Base-by-base conservation (phyloP, 75 land plant species). In the Pseudotsuga menziesii region DNA sequence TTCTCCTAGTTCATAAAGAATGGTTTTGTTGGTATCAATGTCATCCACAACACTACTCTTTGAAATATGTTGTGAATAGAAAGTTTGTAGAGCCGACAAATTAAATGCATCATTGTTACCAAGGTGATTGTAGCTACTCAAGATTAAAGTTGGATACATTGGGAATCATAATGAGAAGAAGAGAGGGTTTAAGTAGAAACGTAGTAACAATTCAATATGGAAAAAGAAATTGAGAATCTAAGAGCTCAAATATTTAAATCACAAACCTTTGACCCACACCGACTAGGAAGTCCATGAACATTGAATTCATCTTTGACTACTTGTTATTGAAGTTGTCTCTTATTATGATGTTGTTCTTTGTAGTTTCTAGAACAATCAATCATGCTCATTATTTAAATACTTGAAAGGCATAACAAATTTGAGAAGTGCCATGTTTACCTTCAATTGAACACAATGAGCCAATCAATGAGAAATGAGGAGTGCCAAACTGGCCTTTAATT, bases 41-140 rank as follows among this genome's bases (percentile, higher is more conserved):
- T 86, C 85, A 62, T 86, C 88, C 26, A 86, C 88, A 39, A 83
- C 88, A 48, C 80, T 86, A 60, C 88, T 86, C 82, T 86, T 86
- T 26, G 88, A 83, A 63, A 86, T 86, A 32, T 86, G 82, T 60
- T 86, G 83, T 2, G 88, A 86, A 9, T 29, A 29, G 62, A 83
- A 86, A 0, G 88, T 86, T 72, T 86, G 88, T 15, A 85, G 88
- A 1, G 85, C 85, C 2, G 88, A 86, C 58, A 86, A 57, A 71
- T 86, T 86, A 82, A 86, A 83, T 9, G 85, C 88, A 61, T 86
- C 88, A 62, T 86, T 86, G 88, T 86, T 86, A 4, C 85, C 85
- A 54, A 86, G 76, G 62, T 86, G 88, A 73, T 86, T 86, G 82
- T 86, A 86, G 85, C 32, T 29, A 1, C 88, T 86, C 77, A 86